Base-by-base conservation (phyloP, 1,284 basidiomycete species). In the Neotropicomus parvogracilis region DNA sequence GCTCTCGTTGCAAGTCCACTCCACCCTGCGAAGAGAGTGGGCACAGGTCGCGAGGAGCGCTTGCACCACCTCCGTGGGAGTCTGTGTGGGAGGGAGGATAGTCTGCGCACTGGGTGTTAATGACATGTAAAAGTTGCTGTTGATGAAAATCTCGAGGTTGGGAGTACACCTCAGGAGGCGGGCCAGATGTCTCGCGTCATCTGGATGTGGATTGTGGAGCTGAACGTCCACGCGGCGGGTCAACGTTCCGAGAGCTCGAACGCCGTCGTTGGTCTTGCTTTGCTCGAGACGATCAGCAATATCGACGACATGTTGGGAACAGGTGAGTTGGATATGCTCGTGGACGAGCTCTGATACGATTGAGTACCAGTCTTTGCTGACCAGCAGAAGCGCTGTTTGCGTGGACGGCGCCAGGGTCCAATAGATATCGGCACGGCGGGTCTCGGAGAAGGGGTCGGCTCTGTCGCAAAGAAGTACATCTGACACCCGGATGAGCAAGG, bases 201-300 rank as follows among this genome's bases (percentile, higher is more conserved):
- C 43, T n/a, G 40, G 34, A 0, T 53, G 51, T n/a, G 60, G 61
- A 40, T 70, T 70, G n/a, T 59, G 43, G 36, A 76, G 66, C 6
- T 58, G 60, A 34, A 75, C 63, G 40, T 75, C 73, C 35, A 75
- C 62, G 7, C 63, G 63, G 14, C 62, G 63, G n/a, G 70, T 69
- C 46, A 63, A 57, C 7, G 65, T 65, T 16, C 73, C 73, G 3
- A 72, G 57, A n/a, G 52, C 62, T 51, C 49, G 60, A 44, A 42
- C 11, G 10, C 59, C 46, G 10, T 55, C 48, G 14, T 12, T 40
- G 28, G 38, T 43, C 42, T 46, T 58, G 49, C 59, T 61, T 16
- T 48, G 48, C 49, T 75, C 69, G 24, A 75, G 60, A 27, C 58
- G 58, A 26, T 66, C 56, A 31, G 72, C 62, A 6, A 68, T 50